A percentile compares a stretch with the other conserved stretches of the same genome.
Conservation (phyloP, 331 rosid species). For the Pyracantha coccinea region DNA sequence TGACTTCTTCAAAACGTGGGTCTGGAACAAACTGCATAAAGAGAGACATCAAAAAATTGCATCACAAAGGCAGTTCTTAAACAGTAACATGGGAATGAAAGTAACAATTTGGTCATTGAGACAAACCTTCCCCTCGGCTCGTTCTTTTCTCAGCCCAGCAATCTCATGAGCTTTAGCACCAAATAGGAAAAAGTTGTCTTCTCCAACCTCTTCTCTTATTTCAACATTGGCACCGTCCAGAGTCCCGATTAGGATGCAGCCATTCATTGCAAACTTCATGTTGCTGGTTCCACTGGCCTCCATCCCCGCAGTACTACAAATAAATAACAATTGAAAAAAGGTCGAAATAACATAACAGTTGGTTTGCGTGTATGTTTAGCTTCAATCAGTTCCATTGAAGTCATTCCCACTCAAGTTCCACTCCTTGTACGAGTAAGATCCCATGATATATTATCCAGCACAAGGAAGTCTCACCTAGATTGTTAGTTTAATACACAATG, state of each 20-base stretch:
- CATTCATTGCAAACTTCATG: constrained; percentile 98
- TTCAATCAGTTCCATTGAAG: no score
- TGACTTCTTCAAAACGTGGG: constrained; percentile 84
- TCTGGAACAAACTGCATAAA: constrained; percentile 77
- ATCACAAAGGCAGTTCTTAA: not conserved
- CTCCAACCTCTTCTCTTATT: constrained; percentile 94
- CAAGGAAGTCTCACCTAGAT: no score
- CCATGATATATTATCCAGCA: no score
- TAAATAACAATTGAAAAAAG: not conserved
- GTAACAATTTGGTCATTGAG: constrained; percentile 6
- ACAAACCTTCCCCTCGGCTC: constrained; percentile 90
- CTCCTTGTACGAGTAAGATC: no score
- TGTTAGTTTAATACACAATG: no score
- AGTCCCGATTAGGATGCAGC: constrained; percentile 90
- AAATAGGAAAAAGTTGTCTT: constrained; percentile 87
- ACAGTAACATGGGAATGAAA: constrained; percentile 5
- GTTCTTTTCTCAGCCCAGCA: constrained; percentile 80
- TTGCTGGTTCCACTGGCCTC: constrained; percentile 99
- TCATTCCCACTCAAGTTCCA: no score
- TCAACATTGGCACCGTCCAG: constrained; percentile 99
- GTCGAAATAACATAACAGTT: not conserved
- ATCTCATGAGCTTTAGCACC: constrained; percentile 95
- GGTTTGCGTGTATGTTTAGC: no score
- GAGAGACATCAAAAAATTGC: constrained; percentile 1
- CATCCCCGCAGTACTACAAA: constrained; percentile 95